Percentiles rank a stretch among this genome's conserved stretches.
phyloP scores from a whole-genome alignment of 2,329 filamentous ascomycete species.

The Neobulgaria alba region DNA sequence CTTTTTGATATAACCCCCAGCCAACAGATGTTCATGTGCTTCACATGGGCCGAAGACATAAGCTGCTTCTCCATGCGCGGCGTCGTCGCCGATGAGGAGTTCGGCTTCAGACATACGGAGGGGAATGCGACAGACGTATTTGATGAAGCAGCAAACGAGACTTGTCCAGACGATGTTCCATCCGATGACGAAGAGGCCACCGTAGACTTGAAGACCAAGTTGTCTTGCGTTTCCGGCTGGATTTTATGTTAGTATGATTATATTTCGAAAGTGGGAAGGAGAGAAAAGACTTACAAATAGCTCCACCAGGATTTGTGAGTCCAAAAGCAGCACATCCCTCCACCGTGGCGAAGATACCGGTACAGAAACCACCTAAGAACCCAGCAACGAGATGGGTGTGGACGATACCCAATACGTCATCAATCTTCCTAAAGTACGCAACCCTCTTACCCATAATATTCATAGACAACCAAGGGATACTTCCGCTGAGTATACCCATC shows the following conservation, averaged over 20 bases:
- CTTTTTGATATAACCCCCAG: conserved; percentile 12
- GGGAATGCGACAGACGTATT: conserved; percentile 39
- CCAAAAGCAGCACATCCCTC: conserved; percentile 40
- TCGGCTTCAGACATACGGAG: conserved; percentile 39
- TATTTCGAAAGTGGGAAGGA: neutral
- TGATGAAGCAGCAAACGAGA: conserved; percentile 41
- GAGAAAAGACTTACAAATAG: conserved; percentile 25
- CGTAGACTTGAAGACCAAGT: conserved; percentile 27
- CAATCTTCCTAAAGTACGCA: conserved; percentile 51
- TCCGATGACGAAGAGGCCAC: conserved; percentile 40
- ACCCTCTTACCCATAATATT: conserved; percentile 37
- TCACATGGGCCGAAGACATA: conserved; percentile 16
- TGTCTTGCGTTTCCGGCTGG: conserved; percentile 39
- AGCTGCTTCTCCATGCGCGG: conserved; percentile 37
- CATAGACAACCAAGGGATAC: conserved; percentile 40
- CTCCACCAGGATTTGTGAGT: conserved; percentile 36
- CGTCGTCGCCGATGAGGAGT: conserved; percentile 38
- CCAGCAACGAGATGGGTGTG: conserved; percentile 42
- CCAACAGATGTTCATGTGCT: conserved; percentile 13
- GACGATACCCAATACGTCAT: conserved; percentile 43
- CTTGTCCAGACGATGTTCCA: conserved; percentile 43
- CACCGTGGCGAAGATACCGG: conserved; percentile 38
- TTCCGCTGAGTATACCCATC: conserved; percentile 36
- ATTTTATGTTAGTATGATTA: neutral
- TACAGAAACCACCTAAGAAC: conserved; percentile 36